These are phyloP conservation scores for Phytophthora hybrid DNA, from an alignment of 352 stramenopile species.

Conservation along the genomic window DNA sequence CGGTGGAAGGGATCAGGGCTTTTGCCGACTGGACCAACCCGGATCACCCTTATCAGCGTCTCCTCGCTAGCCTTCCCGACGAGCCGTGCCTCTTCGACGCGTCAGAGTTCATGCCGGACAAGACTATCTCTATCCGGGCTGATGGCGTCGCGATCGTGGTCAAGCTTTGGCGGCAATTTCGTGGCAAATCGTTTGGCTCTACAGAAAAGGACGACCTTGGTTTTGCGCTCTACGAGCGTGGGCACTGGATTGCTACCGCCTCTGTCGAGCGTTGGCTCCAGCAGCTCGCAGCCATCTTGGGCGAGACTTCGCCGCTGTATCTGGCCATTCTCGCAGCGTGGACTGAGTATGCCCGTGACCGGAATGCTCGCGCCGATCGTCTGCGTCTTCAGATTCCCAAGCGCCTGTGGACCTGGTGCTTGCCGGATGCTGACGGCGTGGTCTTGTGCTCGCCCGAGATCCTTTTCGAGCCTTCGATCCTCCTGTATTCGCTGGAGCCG, in stretches of 20 bases:
- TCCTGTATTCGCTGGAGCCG: conserved; percentile 2
- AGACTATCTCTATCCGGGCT: background rate
- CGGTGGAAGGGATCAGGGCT: background rate
- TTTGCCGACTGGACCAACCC: background rate
- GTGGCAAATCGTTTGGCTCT: background rate
- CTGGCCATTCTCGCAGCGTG: background rate
- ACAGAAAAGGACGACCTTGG: background rate
- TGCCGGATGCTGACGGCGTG: background rate
- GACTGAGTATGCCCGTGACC: background rate
- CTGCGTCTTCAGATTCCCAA: background rate
- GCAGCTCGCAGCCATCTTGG: background rate
- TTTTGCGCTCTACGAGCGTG: background rate
- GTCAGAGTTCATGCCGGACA: background rate
- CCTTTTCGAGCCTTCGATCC: background rate
- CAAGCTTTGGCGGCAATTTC: background rate
- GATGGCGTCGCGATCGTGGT: background rate
- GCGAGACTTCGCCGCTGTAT: background rate
- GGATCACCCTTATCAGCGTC: background rate
- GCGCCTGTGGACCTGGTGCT: background rate
- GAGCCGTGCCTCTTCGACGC: background rate
- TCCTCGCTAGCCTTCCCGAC: background rate
- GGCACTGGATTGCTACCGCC: background rate
- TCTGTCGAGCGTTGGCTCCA: background rate
- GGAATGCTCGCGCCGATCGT: background rate
- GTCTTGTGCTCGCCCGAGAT: background rate